phyloP scores from a whole-genome alignment of 768 basidiomycete genomes.

The Harrya chromipes region DNA sequence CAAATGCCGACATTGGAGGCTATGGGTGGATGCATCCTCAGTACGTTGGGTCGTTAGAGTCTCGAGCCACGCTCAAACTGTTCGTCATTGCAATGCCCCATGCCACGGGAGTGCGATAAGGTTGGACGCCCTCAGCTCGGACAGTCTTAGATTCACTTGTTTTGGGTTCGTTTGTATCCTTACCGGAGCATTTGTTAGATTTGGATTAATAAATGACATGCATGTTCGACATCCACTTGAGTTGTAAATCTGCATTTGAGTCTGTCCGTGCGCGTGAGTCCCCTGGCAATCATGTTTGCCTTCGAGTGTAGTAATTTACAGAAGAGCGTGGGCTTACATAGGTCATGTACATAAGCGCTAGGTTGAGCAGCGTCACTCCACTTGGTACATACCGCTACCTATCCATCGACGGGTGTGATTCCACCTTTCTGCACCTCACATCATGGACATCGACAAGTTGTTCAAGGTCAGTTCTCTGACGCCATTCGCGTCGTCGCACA shows the following conservation, averaged over 20 bases:
- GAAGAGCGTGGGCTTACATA: slow-evolving; percentile 11
- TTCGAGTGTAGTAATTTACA: background rate
- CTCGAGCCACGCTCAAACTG: slow-evolving; percentile 24
- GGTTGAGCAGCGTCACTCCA: background rate
- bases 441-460: slow-evolving; percentile 50
- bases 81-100: slow-evolving; percentile 6
- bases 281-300: background rate
- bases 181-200: slow-evolving; percentile 4
- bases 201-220: background rate
- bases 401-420: background rate
- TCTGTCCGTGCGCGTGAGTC: no score
- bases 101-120: slow-evolving; percentile 8
- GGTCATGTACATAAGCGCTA: slow-evolving; percentile 8
- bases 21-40: slow-evolving; percentile 11
- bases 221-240: no score
- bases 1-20: no score
- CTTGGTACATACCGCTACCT: background rate
- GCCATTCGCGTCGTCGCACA: background rate
- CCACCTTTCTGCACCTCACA: background rate
- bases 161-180: background rate
- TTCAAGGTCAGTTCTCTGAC: slow-evolving; percentile 39
- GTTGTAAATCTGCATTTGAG: no score
- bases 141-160: background rate
- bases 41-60: slow-evolving; percentile 28
- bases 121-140: background rate